Conservation (phyloP, 2,329 filamentous ascomycete species). For the Grosmannia huntii region DNA sequence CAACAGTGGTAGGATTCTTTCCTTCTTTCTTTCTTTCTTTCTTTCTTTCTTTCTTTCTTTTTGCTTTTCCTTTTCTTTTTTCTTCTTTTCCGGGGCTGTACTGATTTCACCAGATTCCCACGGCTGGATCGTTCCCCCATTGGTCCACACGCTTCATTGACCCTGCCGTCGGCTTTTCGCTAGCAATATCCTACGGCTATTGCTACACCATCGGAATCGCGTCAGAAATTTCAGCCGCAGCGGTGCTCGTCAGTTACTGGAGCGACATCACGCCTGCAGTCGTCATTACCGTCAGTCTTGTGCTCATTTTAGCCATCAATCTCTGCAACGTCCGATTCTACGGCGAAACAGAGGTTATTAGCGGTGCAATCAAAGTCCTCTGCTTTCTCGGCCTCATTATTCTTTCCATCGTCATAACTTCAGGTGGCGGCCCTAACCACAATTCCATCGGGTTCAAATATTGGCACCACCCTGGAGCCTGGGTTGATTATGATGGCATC, state of each 20-base stretch:
- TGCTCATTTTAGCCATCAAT: conserved; percentile 41
- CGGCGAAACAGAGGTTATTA: conserved; percentile 50
- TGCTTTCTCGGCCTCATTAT: conserved; percentile 47
- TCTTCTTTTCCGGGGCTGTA: neutral
- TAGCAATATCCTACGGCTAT: conserved; percentile 38
- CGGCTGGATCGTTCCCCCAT: conserved; percentile 35
- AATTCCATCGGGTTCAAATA: conserved; percentile 36
- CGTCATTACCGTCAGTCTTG: conserved; percentile 46
- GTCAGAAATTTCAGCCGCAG: conserved; percentile 40
- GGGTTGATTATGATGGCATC: conserved; percentile 30
- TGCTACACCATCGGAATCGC: conserved; percentile 27
- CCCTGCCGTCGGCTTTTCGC: conserved; percentile 29
- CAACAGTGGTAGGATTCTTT: conserved; percentile 20
- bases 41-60: neutral
- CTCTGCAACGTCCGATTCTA: conserved; percentile 43
- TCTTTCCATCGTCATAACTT: conserved; percentile 39
- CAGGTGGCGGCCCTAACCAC: conserved; percentile 39
- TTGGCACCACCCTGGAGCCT: conserved; percentile 34
- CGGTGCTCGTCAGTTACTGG: conserved; percentile 51
- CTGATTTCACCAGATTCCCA: conserved; percentile 32
- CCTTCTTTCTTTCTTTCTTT: neutral
- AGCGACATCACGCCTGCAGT: conserved; percentile 26
- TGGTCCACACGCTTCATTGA: conserved; percentile 34
- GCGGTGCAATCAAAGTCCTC: conserved; percentile 46
- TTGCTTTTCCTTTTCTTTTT: neutral